Conservation (phyloP, 768 basidiomycete genomes). For the Tricholoma hemisulphureum region DNA sequence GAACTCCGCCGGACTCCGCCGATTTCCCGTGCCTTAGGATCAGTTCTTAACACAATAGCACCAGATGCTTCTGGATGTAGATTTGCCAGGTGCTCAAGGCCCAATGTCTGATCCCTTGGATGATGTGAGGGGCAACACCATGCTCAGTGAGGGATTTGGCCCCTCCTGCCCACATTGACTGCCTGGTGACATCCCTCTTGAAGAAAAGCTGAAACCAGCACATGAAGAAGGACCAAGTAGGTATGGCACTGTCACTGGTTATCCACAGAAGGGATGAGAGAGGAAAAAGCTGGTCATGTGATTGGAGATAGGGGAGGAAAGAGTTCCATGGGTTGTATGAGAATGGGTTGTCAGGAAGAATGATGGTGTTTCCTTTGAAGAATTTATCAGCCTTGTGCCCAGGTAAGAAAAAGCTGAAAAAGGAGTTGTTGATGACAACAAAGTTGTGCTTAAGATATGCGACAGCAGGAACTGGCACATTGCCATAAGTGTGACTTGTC, state of each 20-base stretch:
- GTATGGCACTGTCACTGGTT: slow-evolving; percentile 25
- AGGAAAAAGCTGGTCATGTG: slow-evolving; percentile 23
- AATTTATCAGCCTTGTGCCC: slow-evolving; percentile 37
- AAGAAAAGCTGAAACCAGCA: slow-evolving; percentile 24
- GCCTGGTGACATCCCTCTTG: slow-evolving; percentile 23
- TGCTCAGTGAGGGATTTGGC: slow-evolving; percentile 36
- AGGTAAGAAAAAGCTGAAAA: slow-evolving; percentile 34
- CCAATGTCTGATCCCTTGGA: slow-evolving; percentile 41
- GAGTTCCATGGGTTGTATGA: slow-evolving; percentile 10
- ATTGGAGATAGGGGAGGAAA: slow-evolving; percentile 22
- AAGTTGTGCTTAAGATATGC: no score
- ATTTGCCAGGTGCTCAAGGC: slow-evolving; percentile 32
- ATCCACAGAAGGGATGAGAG: slow-evolving; percentile 35
- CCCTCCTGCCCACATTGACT: slow-evolving; percentile 41
- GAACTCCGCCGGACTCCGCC: no score
- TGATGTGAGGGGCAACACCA: slow-evolving; percentile 27
- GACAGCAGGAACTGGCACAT: no score
- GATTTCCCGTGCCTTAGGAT: no score
- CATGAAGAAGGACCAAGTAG: slow-evolving; percentile 36
- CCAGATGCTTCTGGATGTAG: slow-evolving; percentile 35
- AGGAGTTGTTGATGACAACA: no score
- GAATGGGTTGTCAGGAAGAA: slow-evolving; percentile 6
- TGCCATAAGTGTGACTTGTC: no score
- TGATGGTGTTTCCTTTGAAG: slow-evolving; percentile 25
- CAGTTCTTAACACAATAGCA: no score